Base-by-base conservation (phyloP, 2,329 filamentous ascomycete species). In the Setomelanomma holmii region DNA sequence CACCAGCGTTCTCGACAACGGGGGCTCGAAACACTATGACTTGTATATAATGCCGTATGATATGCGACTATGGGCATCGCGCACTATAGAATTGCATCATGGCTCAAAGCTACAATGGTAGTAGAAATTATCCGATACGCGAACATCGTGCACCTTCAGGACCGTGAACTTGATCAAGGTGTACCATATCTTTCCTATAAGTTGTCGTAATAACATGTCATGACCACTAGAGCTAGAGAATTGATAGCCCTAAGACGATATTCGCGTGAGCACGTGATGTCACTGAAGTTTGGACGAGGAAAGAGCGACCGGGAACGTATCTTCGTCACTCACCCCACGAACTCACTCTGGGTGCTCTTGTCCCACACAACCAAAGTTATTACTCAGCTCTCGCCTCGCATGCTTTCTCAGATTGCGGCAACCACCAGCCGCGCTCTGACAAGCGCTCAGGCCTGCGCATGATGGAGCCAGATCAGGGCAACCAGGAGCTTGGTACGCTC, bases 401-500 rank as follows among this genome's bases (percentile, higher is more conserved):
- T 36, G 11, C 34, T 36, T 17, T 5, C 20, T 41, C 39, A 4
- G 16, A 33, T 33, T 16, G 21, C 20, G n/a, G 2, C 17, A 5
- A 22, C 8, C 22, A n/a, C 30, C 27, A 36, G 27, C 7, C 21
- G 22, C n/a, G 14, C 16, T 27, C 12, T 7, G 6, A 20, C n/a
- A n/a, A 7, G 11, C 17, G 22, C 14, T 21, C 5, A 11, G 7
- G 16, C 27, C 17, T 21, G 12, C 12, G 30, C 49, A 49, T 11
- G 8, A 67, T 63, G 63, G 61, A 67, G 33, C 51, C 63, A 8
- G 51, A 66, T 17, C 45, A 60, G 5, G 53, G 60, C 23, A 57
- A 66, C 6, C 53, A 56, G 19, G 73, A 76, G n/a, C 68, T 69
- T 14, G 74, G 74, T 17, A 58, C 78, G 5, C 64, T 82, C 6